phyloP scores from a whole-genome alignment of 352 stramenopile genomes.

The Pythium insidiosum region DNA sequence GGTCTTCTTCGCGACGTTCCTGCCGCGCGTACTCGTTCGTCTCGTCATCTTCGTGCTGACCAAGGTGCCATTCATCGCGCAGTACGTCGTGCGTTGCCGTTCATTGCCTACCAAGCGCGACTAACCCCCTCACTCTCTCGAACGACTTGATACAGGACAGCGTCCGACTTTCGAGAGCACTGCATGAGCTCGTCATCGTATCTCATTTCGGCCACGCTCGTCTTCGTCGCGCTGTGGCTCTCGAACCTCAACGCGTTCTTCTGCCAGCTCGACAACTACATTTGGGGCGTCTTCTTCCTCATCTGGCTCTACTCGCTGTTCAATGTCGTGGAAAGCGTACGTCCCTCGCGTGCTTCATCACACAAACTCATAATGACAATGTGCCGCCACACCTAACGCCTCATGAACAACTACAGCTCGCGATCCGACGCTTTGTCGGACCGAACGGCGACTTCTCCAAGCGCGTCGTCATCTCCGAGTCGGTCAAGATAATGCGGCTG shows the following conservation, averaged over 20 bases:
- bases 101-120: too few relatives aligned
- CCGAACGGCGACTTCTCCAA: conserved; percentile 76
- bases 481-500: conserved; percentile 79
- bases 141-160: conserved; percentile 38
- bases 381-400: too few relatives aligned
- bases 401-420: conserved; percentile 46
- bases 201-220: conserved; percentile 74
- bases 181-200: conserved; percentile 78
- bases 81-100: conserved; percentile 34
- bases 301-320: conserved; percentile 87
- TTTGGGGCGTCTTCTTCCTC: conserved; percentile 87
- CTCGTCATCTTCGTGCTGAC: conserved; percentile 83
- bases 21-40: conserved; percentile 76
- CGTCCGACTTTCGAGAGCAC: conserved; percentile 73
- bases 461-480: conserved; percentile 86
- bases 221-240: conserved; percentile 48
- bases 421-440: conserved; percentile 73
- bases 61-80: conserved; percentile 76
- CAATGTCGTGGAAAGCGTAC: conserved; percentile 80
- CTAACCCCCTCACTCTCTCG: too few relatives aligned
- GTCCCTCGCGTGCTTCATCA: too few relatives aligned
- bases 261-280: conserved; percentile 70
- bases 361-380: too few relatives aligned
- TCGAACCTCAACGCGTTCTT: conserved; percentile 57
- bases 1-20: conserved; percentile 83